phyloP scores from a whole-genome alignment of 331 rosid genomes.

The Pyracantha coccinea region DNA sequence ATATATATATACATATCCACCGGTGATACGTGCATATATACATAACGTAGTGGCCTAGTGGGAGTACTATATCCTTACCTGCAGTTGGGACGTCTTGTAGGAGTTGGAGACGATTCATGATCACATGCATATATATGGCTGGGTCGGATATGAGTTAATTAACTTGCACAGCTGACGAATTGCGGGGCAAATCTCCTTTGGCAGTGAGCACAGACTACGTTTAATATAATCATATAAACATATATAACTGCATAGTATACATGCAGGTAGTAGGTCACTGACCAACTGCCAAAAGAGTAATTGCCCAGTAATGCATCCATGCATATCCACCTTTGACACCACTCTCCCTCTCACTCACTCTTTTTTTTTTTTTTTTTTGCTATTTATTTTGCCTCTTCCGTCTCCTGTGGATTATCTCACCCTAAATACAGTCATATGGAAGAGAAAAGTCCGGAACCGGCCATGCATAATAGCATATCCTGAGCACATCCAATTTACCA shows the following conservation, averaged over 20 bases:
- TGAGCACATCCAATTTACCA: constrained; percentile 19
- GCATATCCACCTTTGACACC: neutral
- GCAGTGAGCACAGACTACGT: constrained; percentile 30
- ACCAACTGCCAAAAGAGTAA: constrained; percentile 51
- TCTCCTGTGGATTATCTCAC: no score
- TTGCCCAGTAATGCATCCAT: constrained; percentile 65
- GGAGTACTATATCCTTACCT: neutral
- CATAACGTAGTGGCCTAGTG: neutral
- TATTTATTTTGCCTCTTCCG: no score
- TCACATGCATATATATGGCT: neutral
- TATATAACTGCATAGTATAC: neutral
- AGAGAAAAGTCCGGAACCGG: neutral
- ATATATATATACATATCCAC: neutral
- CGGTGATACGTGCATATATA: no score
- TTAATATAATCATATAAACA: neutral
- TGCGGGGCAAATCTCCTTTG: constrained; percentile 89
- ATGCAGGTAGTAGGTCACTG: neutral
- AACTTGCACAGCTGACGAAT: constrained; percentile 19
- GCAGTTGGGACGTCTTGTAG: neutral
- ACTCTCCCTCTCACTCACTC: neutral
- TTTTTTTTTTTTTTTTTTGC: neutral
- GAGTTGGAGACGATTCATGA: no score
- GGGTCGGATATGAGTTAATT: neutral
- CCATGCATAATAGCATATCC: constrained; percentile 38
- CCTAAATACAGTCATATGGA: neutral